Percentiles rank a stretch among this genome's conserved stretches.
phyloP scores from a whole-genome alignment of 495 filamentous ascomycete species.

The Cetradonia linearis region DNA sequence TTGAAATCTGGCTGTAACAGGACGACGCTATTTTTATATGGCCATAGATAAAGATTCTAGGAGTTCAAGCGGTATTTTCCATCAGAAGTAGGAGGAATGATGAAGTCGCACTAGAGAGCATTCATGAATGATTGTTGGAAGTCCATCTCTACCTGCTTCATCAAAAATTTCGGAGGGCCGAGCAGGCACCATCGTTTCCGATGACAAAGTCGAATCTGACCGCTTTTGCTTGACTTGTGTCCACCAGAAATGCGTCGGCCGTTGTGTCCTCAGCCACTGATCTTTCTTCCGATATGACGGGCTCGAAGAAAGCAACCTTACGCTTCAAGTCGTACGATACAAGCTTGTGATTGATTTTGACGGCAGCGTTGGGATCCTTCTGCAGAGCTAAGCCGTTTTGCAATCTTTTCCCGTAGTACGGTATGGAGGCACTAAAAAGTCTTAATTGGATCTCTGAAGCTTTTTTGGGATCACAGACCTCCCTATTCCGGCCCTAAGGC shows the following conservation, averaged over 20 bases:
- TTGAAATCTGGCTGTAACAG: background rate
- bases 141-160: background rate
- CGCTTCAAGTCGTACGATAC: background rate
- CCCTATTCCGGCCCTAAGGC: conserved; percentile 3
- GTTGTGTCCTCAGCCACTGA: background rate
- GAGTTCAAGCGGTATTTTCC: background rate
- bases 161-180: background rate
- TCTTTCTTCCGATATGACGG: background rate
- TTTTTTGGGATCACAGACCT: background rate
- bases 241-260: background rate
- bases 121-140: background rate
- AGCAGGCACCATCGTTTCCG: background rate
- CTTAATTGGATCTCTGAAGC: background rate
- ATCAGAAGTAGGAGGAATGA: background rate
- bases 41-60: conserved; percentile 8
- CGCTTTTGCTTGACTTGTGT: background rate
- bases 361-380: conserved; percentile 2
- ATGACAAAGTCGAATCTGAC: background rate
- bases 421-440: conserved; percentile 5
- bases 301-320: background rate
- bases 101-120: background rate
- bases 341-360: conserved; percentile 3
- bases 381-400: conserved; percentile 4
- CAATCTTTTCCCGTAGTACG: conserved; percentile 7
- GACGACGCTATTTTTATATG: conserved; percentile 1